Evolutionary conservation across 768 basidiomycete species (phyloP), one percentile per base, ranked within the genome.

Genomic region (Termitomyces sp.): DNA sequence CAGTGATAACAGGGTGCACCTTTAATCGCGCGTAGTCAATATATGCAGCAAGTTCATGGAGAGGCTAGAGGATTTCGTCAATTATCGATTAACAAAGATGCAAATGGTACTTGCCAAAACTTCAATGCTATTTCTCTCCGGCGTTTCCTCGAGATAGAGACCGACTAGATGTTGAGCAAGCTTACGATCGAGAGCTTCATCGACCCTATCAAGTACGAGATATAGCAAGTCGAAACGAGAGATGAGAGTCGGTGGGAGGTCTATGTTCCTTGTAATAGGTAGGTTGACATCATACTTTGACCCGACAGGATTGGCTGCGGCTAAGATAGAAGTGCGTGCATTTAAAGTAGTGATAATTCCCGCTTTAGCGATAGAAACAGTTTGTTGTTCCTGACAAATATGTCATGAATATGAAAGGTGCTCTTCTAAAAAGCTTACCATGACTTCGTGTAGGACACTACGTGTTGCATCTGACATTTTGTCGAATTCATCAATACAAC

Each of bases 401-500:
- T 57, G 59, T 22, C 60, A 45, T 45, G 12, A 20, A 45, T 27
- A 13, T 8, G 36, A 56, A 27, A 8, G 20, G 24, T 30, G 9
- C 27, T 37, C 34, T 16, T 9, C 24, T 37, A 30, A 24, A 36
- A 15, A 22, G 24, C 60, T 54, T 63, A 93, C 92, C 96, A 98
- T 98, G 16, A 97, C 95, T 85, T 98, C 96, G 73, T 99, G 97
- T 47, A 99, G 83, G 9, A 98, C 96, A 69, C 97, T 98, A 49
- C 97, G 88, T 46, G 97, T 98, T 5, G 92, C 85, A 61, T 98
- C 89, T 37, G 95, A 95, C 97, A 99, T 99, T 73, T 99, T 99
- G 76, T 99, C 97, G 66, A 99, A 98, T 73, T 98, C 96, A 65
- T 98, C 96, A 64, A 98, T 98, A 69, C 96, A 98, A 70, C 95